Evolutionary conservation across 192 early-diverging fungal genomes (phyloP), one percentile per base, ranked within the genome.

Genomic region (Backusella psychrophila): DNA sequence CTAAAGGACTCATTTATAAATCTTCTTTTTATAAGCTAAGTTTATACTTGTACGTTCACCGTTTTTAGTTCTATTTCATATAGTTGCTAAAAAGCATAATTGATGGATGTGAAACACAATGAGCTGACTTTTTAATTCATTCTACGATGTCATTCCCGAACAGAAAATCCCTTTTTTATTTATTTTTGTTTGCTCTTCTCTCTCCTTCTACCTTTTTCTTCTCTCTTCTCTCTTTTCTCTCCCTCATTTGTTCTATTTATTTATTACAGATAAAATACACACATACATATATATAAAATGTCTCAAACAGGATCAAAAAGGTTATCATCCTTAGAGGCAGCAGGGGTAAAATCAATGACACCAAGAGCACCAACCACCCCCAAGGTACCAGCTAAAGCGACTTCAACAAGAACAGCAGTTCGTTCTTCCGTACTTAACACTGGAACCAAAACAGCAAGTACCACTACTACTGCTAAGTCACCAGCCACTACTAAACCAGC

Each of bases 51-150:
- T 59, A 59, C 0, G n/a, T 59, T 59, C 23, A 59, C 21, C 6
- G 21, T 56, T 56, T 53, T 56, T 56, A 63, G 56, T 29, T 63
- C 26, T 14, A 26, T 63, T 63, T 63, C n/a, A 21, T 59, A 59
- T 63, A 26, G 2, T 63, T 29, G 56, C 26, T 14, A 63, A 63
- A 63, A 63, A 29, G 56, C 56, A 26, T 63, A 29, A 63, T 11
- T 63, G 56, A 63, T 29, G 8, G 56, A 63, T 29, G 56, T 63
- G 56, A 63, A 63, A 63, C 56, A 11, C 56, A 63, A 59, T 63
- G 26, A 63, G 56, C 56, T 63, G 56, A 63, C 56, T 63, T 63
- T 63, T 63, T 63, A 63, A 63, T 63, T 63, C 56, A 29, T 63
- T 63, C 56, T 26, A 63, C 56, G 56, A 63, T 63, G 56, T 29